These are phyloP conservation scores for Fusarium pseudograminearum DNA, from an alignment of 2,329 filamentous ascomycete genomes.

Conservation along the genomic window DNA sequence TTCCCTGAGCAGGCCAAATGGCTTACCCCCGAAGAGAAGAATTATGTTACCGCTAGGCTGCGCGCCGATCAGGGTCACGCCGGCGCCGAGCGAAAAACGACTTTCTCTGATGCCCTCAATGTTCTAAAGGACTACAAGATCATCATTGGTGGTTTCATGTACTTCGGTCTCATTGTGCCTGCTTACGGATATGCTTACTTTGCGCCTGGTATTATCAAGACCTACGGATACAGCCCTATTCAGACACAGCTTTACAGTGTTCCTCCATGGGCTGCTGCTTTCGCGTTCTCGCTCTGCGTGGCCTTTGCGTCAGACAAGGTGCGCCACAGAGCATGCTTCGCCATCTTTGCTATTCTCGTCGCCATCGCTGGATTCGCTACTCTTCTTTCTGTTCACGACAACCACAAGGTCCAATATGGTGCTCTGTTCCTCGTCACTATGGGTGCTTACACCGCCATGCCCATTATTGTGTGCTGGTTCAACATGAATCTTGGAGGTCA, in stretches of 20 bases:
- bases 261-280: conserved; percentile 74
- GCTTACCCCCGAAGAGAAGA: conserved; percentile 76
- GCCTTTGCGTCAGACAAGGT: conserved; percentile 78
- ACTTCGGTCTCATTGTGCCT: conserved; percentile 82
- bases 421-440: conserved; percentile 85
- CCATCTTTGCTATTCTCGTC: conserved; percentile 74
- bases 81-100: conserved; percentile 72
- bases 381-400: conserved; percentile 77
- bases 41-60: conserved; percentile 74
- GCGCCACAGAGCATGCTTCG: conserved; percentile 80
- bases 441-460: conserved; percentile 89
- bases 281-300: conserved; percentile 80
- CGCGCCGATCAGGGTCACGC: conserved; percentile 76
- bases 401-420: conserved; percentile 76
- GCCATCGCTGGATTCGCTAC: conserved; percentile 81
- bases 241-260: conserved; percentile 69
- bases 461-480: conserved; percentile 86
- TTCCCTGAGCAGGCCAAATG: conserved; percentile 82
- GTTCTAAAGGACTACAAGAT: conserved; percentile 82
- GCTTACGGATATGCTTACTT: conserved; percentile 85
- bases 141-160: conserved; percentile 82
- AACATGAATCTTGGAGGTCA: conserved; percentile 84
- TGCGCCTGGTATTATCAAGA: conserved; percentile 76
- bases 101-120: conserved; percentile 66
- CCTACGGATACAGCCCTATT: conserved; percentile 71